phyloP scores from a whole-genome alignment of 768 basidiomycete species.

The Agaricus sinodeliciosus region DNA sequence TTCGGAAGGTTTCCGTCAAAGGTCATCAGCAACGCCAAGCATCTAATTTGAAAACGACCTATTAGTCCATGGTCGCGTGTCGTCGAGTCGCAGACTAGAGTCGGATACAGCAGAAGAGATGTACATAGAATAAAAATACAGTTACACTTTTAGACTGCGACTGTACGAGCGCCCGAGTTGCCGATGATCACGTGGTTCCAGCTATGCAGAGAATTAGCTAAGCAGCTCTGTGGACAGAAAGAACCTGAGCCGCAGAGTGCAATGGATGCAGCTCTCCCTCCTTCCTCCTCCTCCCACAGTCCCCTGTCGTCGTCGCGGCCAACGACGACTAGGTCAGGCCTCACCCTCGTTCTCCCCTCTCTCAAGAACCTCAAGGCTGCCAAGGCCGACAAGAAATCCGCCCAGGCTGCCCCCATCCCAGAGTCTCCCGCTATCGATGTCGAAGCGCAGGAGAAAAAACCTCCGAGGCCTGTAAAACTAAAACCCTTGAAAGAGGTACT shows the following conservation, averaged over 20 bases:
- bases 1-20: neutral
- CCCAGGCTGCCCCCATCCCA: conserved; percentile 21
- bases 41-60: no score
- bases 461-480: conserved; percentile 57
- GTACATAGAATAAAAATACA: neutral
- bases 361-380: conserved; percentile 54
- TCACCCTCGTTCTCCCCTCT: conserved; percentile 65
- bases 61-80: no score
- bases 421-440: conserved; percentile 14
- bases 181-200: conserved; percentile 1
- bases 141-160: conserved; percentile 6
- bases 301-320: neutral
- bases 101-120: neutral
- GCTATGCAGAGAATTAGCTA: conserved; percentile 6
- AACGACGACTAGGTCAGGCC: conserved; percentile 35
- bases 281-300: conserved; percentile 1
- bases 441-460: conserved; percentile 33
- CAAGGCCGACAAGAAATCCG: conserved; percentile 44
- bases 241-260: conserved; percentile 11
- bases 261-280: conserved; percentile 11
- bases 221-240: conserved; percentile 12
- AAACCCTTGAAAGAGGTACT: conserved; percentile 78
- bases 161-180: neutral
- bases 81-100: no score
- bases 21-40: no score